Percentiles rank a stretch among this genome's conserved stretches.
phyloP scores from a whole-genome alignment of 163 green algal species.

The Volvox carteri region DNA sequence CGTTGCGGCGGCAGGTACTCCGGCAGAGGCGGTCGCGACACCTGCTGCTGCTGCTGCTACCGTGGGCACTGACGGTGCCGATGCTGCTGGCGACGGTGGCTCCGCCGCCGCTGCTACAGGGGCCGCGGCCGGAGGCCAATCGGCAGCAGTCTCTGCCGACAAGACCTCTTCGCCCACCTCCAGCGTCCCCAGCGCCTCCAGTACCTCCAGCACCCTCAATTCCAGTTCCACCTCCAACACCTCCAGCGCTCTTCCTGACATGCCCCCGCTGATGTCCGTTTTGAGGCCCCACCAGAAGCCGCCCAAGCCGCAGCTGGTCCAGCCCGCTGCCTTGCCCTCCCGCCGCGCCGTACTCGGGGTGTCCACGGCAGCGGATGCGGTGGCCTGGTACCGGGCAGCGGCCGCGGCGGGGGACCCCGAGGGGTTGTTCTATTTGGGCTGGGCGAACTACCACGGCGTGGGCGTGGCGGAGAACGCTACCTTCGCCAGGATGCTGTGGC shows the following conservation, averaged over 20 bases:
- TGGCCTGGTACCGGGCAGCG: constrained; percentile 45
- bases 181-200: background rate
- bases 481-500: constrained; percentile 20
- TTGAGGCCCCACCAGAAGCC: background rate
- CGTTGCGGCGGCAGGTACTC: too few species aligned
- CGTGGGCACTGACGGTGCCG: background rate
- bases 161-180: background rate
- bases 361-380: constrained; percentile 12
- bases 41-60: too few species aligned
- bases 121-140: too few species aligned
- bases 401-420: constrained; percentile 53
- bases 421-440: constrained; percentile 61
- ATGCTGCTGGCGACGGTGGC: background rate
- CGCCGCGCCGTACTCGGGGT: constrained; percentile 24
- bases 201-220: background rate
- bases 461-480: constrained; percentile 35
- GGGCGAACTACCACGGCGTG: constrained; percentile 56
- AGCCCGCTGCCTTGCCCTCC: background rate
- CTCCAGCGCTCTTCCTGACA: background rate
- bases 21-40: too few species aligned
- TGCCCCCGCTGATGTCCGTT: background rate
- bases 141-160: background rate
- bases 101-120: background rate
- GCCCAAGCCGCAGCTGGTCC: constrained; percentile 17
- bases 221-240: background rate